These are phyloP conservation scores for Coelastrella sp. DNA, from an alignment of 139 green algal genomes.

Conservation along the genomic window DNA sequence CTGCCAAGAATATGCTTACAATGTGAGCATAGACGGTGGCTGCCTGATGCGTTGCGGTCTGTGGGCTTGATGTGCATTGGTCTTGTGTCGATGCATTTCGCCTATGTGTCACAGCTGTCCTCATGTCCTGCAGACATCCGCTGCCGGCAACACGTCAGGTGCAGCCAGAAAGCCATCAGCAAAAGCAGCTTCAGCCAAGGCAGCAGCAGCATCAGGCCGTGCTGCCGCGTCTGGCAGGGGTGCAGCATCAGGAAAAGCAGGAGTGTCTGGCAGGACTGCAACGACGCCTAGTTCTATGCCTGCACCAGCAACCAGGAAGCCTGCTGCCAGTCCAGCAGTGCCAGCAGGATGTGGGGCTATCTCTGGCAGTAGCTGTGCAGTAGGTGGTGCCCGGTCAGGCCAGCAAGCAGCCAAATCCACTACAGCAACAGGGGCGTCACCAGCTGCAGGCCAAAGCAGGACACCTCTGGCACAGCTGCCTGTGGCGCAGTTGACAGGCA, in stretches of 20 bases:
- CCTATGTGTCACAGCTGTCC: not conserved
- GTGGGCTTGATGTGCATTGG: too few relatives aligned
- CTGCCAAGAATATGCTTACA: too few relatives aligned
- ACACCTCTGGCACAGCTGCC: not conserved
- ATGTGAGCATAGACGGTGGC: too few relatives aligned
- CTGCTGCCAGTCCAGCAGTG: not conserved
- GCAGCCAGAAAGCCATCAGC: not conserved
- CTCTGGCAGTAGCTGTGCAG: conserved; percentile 33
- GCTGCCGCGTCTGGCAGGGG: not conserved
- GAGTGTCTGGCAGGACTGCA: not conserved
- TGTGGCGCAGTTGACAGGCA: not conserved
- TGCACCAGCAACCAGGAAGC: not conserved
- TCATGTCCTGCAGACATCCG: not conserved
- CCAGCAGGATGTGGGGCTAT: not conserved
- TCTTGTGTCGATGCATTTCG: too few relatives aligned
- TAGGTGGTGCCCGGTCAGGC: not conserved
- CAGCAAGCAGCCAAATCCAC: not conserved
- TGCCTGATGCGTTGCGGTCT: too few relatives aligned
- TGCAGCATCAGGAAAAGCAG: conserved; percentile 1
- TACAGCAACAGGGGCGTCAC: not conserved
- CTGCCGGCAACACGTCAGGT: not conserved
- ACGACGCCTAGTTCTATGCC: not conserved
- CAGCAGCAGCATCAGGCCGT: not conserved
- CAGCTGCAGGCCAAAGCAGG: not conserved
- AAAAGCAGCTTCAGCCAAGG: conserved; percentile 3